Percentiles rank a stretch among this genome's conserved stretches.
phyloP scores from a whole-genome alignment of 371 early-diverging fungal species.

The Coemansia sp. region DNA sequence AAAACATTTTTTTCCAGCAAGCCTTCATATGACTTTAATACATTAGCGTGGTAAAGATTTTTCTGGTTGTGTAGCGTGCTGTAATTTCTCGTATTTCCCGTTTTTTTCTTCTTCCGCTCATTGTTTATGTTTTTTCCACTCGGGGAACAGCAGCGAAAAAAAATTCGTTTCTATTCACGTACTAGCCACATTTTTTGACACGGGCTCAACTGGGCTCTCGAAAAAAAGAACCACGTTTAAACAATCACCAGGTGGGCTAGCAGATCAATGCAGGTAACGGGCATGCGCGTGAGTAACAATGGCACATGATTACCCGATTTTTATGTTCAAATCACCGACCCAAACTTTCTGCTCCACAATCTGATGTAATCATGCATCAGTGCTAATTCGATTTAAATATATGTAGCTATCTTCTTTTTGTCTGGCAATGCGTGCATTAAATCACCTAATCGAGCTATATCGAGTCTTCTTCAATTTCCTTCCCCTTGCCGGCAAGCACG shows the following conservation, averaged over 20 bases:
- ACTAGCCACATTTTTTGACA: constrained; percentile 9
- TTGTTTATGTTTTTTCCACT: background rate
- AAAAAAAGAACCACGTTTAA: background rate
- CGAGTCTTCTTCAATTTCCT: background rate
- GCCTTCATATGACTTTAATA: constrained; percentile 3
- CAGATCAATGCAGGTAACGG: constrained; percentile 6
- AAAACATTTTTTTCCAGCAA: background rate
- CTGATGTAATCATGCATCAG: background rate
- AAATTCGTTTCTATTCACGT: background rate
- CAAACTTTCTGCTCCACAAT: background rate
- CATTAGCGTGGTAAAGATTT: background rate
- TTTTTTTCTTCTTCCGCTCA: background rate
- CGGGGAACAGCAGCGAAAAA: background rate
- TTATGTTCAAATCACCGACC: background rate
- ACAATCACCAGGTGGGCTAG: background rate
- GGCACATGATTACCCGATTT: constrained; percentile 5
- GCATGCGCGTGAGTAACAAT: background rate
- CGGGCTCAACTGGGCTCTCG: constrained; percentile 1
- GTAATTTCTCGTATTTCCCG: too few species aligned
- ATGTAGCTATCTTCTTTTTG: background rate
- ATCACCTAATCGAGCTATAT: background rate
- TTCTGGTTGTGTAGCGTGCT: too few species aligned
- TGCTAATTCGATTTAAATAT: background rate
- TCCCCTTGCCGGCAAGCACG: background rate
- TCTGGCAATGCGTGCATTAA: background rate